Conservation (phyloP, 257 asterid genomes). For the Solanum sitiens region DNA sequence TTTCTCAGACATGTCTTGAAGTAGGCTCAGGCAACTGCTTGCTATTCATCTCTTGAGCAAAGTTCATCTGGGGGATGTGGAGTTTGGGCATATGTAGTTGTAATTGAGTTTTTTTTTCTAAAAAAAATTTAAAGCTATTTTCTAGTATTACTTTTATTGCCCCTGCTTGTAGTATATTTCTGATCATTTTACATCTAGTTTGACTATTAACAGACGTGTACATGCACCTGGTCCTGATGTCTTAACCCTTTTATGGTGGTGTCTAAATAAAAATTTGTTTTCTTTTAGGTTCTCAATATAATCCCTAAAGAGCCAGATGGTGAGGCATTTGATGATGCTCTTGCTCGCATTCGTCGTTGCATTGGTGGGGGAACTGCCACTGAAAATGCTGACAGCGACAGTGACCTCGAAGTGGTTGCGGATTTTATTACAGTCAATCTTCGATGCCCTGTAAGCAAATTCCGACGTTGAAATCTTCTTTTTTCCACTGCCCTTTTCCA, state of each 20-base stretch:
- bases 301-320: constrained; percentile 72
- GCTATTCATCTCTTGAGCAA: not conserved
- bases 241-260: not conserved
- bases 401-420: constrained; percentile 78
- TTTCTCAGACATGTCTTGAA: not conserved
- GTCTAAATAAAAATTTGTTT: not conserved
- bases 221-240: not conserved
- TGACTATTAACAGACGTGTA: not conserved
- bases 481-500: not conserved
- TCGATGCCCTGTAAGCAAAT: constrained; percentile 72
- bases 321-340: constrained; percentile 66
- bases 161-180: not conserved
- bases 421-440: constrained; percentile 65
- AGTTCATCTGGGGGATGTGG: not conserved
- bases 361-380: constrained; percentile 60
- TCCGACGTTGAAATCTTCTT: not conserved
- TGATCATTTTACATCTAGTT: not conserved
- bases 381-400: constrained; percentile 81
- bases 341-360: constrained; percentile 35
- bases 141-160: not conserved
- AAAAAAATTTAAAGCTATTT: not conserved
- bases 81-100: not conserved
- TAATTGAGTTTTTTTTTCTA: not conserved
- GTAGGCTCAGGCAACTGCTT: not conserved
- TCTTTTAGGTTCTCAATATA: constrained; percentile 41